Evolutionary conservation across 352 stramenopile species (phyloP).

Genomic region (Globisporangium uncinulatum): DNA sequence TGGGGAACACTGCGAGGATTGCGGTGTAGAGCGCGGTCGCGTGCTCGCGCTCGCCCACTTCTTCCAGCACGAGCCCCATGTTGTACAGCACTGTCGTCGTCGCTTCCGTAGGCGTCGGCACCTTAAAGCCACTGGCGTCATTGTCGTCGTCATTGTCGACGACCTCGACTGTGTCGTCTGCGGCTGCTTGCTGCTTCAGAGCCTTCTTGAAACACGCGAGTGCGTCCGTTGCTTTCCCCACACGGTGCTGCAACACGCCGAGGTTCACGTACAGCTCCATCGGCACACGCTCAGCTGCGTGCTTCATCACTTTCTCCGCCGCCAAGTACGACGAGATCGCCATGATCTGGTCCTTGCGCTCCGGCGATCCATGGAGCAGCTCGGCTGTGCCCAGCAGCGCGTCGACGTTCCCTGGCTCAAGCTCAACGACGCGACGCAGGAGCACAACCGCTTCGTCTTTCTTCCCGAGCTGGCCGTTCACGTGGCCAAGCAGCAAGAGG

Average conservation of each 20-base stretch:
- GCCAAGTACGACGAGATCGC: slow-evolving; percentile 88
- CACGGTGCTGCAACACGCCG: slow-evolving; percentile 75
- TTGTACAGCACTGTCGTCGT: slow-evolving; percentile 97
- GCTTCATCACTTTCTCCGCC: slow-evolving; percentile 84
- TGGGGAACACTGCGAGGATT: slow-evolving; percentile 90
- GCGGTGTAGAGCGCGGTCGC: slow-evolving; percentile 92
- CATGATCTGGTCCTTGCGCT: slow-evolving; percentile 86
- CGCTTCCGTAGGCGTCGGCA: slow-evolving; percentile 48
- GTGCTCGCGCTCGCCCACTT: slow-evolving; percentile 86
- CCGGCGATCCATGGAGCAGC: slow-evolving; percentile 65
- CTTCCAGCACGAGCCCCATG: slow-evolving; percentile 92
- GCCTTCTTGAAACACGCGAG: slow-evolving; percentile 89
- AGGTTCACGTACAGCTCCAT: slow-evolving; percentile 86
- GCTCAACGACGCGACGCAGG: slow-evolving; percentile 76
- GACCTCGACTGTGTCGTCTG: slow-evolving; percentile 12
- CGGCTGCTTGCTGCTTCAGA: slow-evolving; percentile 43
- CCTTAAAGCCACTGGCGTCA: slow-evolving; percentile 22
- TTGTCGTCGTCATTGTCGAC: slow-evolving; percentile 21
- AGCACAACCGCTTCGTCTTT: slow-evolving; percentile 75
- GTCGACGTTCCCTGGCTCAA: slow-evolving; percentile 83
- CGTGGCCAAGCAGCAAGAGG: slow-evolving; percentile 69
- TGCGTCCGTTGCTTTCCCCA: slow-evolving; percentile 86
- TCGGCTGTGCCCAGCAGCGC: slow-evolving; percentile 79
- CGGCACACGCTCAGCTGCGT: slow-evolving; percentile 68
- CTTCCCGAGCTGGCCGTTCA: slow-evolving; percentile 79